Percentiles rank a stretch among this genome's conserved stretches.
These are phyloP conservation scores for Bipolaris victoriae DNA, from an alignment of 2,329 filamentous ascomycete genomes.

Conservation along the genomic window DNA sequence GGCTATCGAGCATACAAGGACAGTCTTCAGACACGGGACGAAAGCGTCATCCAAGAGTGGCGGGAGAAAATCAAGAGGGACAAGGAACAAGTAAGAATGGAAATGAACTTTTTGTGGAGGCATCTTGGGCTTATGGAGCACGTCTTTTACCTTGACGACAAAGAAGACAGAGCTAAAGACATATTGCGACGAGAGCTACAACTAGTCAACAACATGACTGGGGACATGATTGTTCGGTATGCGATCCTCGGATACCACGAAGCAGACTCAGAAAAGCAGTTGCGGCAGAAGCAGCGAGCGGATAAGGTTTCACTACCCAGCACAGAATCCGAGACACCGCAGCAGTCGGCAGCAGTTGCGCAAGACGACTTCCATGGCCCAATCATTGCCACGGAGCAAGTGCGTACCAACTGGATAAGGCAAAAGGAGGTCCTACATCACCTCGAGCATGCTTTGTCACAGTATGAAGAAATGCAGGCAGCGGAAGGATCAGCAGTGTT, in stretches of 20 bases:
- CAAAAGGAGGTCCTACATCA: conserved; percentile 13
- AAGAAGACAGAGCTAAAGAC: conserved; percentile 23
- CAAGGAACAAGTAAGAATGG: conserved; percentile 11
- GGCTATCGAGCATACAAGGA: conserved; percentile 25
- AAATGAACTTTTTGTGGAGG: conserved; percentile 27
- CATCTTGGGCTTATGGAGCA: conserved; percentile 23
- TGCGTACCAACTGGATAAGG: conserved; percentile 14
- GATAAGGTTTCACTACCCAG: background rate
- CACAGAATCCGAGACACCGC: background rate
- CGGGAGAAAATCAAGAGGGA: conserved; percentile 22
- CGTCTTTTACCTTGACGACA: conserved; percentile 18
- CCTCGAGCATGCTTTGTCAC: conserved; percentile 7
- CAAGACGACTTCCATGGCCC: conserved; percentile 6
- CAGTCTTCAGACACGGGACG: conserved; percentile 13
- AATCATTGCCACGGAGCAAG: conserved; percentile 4
- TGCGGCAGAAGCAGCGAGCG: conserved; percentile 17
- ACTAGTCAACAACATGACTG: conserved; percentile 23
- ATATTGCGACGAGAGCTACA: conserved; percentile 22
- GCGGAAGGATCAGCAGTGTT: conserved; percentile 2
- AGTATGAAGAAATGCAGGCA: conserved; percentile 6
- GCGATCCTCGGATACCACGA: conserved; percentile 24
- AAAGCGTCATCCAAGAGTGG: conserved; percentile 18
- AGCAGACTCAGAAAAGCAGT: conserved; percentile 24
- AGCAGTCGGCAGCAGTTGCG: background rate
- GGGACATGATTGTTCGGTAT: conserved; percentile 9